Base-by-base conservation (phyloP, 805 yeast genomes). In the Peterozyma toletana region DNA sequence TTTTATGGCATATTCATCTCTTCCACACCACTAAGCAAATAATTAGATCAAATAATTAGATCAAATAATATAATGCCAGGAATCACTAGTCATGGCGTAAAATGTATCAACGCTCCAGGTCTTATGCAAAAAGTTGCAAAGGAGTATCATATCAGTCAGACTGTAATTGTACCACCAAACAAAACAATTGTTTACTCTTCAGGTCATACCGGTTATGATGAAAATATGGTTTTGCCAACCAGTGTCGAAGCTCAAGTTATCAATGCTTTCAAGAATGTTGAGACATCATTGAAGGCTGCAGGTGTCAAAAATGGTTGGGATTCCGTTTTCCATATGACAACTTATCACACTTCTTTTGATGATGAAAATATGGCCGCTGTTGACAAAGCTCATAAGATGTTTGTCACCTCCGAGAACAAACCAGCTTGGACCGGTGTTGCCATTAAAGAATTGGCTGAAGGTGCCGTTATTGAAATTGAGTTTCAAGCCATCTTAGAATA, bases 191-290 rank as follows among this genome's bases (percentile, higher is more conserved):
- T 40, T 11, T 33, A 40, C 21, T 33, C 42, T 35, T 40, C 42
- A 21, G 42, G 42, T 40, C 36, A 33, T 35, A 35, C 37, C 13
- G 42, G 42, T 33, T 40, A 17, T 30, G 42, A 33, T 40, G 42
- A 31, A 16, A 29, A 40, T 15, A 21, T 17, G 17, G 30, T 18
- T 11, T 17, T 18, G 9, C 38, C 42, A 40, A 21, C 37, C 5
- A 27, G 16, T 29, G 33, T 33, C 9, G 37, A 40, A 14, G 37
- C 37, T 21, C 37, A 40, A 35, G 27, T 33, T 17, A 11, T 33
- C 38, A 40, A 40, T 18, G 38, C 30, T 17, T 40, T 40, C 38
- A 33, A 33, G 30, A 40, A 40, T 29, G 17, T 33, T 27, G 42
- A 40, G 13, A 40, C 37, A 15, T 31, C 42, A 21, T 29, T 40